A percentile compares a stretch with the other conserved stretches of the same genome.
These are phyloP conservation scores for Basidioascus undulatus DNA, from an alignment of 768 basidiomycete species.

Conservation along the genomic window DNA sequence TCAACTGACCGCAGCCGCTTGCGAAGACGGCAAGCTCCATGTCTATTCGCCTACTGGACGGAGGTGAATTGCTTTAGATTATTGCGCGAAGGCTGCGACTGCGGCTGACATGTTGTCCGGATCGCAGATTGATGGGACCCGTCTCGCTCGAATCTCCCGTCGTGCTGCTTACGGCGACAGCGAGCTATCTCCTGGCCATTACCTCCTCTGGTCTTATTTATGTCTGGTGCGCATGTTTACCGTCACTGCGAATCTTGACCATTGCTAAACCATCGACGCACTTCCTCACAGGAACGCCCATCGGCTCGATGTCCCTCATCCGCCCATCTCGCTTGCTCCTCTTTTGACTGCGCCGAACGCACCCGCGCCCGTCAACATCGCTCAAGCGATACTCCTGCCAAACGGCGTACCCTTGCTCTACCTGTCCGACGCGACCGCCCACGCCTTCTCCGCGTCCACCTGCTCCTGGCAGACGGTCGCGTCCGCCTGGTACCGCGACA, in stretches of 20 bases:
- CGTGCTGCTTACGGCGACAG: slow-evolving; percentile 40
- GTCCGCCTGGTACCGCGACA: slow-evolving; percentile 63
- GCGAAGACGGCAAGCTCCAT: slow-evolving; percentile 53
- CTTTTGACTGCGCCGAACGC: slow-evolving; percentile 35
- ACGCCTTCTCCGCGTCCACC: slow-evolving; percentile 50
- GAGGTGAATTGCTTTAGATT: slow-evolving; percentile 25
- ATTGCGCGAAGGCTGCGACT: neutral
- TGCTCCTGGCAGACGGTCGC: slow-evolving; percentile 47
- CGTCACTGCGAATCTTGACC: neutral
- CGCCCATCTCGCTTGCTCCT: slow-evolving; percentile 36
- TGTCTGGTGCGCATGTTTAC: slow-evolving; percentile 34
- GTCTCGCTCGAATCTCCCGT: slow-evolving; percentile 46
- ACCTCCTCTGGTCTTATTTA: slow-evolving; percentile 47
- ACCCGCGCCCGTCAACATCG: slow-evolving; percentile 20
- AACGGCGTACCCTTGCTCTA: slow-evolving; percentile 59
- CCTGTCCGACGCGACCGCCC: slow-evolving; percentile 50
- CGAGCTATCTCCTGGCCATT: slow-evolving; percentile 40
- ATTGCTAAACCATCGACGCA: too few species aligned
- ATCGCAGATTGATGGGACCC: slow-evolving; percentile 47
- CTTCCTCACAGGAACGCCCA: slow-evolving; percentile 70
- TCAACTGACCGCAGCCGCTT: slow-evolving; percentile 47
- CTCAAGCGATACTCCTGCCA: slow-evolving; percentile 40
- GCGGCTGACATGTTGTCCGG: too few species aligned
- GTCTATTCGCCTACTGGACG: slow-evolving; percentile 68
- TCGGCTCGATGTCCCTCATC: slow-evolving; percentile 36